Percentiles rank a stretch among this genome's conserved stretches.
Conservation (phyloP, 805 yeast species). For the Ogataea dorogensis region DNA sequence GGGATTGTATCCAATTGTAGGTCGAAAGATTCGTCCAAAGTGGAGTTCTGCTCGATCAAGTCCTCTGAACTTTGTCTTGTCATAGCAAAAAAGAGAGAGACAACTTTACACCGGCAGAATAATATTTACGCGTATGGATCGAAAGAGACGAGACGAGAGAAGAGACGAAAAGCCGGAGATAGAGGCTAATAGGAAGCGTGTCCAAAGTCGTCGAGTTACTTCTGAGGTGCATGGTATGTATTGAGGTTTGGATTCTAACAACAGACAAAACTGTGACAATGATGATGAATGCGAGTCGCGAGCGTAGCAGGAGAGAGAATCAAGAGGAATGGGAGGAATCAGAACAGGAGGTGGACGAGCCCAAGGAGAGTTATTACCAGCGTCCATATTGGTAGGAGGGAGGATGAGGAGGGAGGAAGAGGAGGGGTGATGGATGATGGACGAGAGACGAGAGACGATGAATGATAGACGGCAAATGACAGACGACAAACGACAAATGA, state of each 20-base stretch:
- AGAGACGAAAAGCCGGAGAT: not conserved
- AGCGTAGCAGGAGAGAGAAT: slow-evolving; percentile 12
- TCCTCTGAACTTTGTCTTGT: slow-evolving; percentile 7
- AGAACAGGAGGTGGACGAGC: not conserved
- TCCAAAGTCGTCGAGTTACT: slow-evolving; percentile 17
- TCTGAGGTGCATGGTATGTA: slow-evolving; percentile 26
- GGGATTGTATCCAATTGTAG: slow-evolving; percentile 1
- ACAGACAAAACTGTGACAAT: slow-evolving; percentile 26
- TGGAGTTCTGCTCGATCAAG: slow-evolving; percentile 4
- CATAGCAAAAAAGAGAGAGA: slow-evolving; percentile 8
- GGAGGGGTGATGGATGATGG: too few relatives aligned
- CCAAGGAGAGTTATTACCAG: not conserved
- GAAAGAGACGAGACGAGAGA: too few relatives aligned
- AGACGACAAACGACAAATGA: too few relatives aligned
- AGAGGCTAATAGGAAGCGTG: too few relatives aligned
- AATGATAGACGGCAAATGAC: too few relatives aligned
- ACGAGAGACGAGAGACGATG: too few relatives aligned
- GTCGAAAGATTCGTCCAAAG: slow-evolving; percentile 2
- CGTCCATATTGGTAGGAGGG: slow-evolving; percentile 1
- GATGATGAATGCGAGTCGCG: slow-evolving; percentile 32
- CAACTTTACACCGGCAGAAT: slow-evolving; percentile 10
- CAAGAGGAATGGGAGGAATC: slow-evolving; percentile 2
- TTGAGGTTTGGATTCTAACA: slow-evolving; percentile 3
- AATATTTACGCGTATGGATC: slow-evolving; percentile 11
- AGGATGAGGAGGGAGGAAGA: too few relatives aligned